A percentile compares a stretch with the other conserved stretches of the same genome.
Conservation (phyloP, 345 rosid genomes). For the Dimocarpus longan region DNA sequence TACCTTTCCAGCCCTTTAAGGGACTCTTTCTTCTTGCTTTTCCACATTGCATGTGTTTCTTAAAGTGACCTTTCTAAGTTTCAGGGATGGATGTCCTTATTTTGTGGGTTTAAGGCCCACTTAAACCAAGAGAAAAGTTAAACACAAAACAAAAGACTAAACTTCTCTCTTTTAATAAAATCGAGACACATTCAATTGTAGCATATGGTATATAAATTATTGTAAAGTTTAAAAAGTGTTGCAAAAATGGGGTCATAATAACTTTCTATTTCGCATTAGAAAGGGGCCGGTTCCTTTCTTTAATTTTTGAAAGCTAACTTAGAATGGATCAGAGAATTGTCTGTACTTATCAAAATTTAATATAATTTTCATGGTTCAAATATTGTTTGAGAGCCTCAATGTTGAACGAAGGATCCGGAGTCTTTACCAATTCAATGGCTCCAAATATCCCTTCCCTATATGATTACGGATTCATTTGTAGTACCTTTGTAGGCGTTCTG, state of each 20-base stretch:
- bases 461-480: too few relatives aligned
- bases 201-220: conserved; percentile 25
- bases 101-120: conserved; percentile 13
- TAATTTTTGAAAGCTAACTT: too few relatives aligned
- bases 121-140: neutral
- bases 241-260: conserved; percentile 26
- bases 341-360: too few relatives aligned
- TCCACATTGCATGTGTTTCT: conserved; percentile 37
- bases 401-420: too few relatives aligned
- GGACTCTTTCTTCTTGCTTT: conserved; percentile 26
- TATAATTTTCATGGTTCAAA: too few relatives aligned
- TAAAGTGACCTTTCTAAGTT: conserved; percentile 20
- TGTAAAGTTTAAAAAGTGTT: conserved; percentile 24
- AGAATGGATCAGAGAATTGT: too few relatives aligned
- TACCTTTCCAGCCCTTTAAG: conserved; percentile 22
- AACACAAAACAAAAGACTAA: neutral
- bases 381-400: too few relatives aligned
- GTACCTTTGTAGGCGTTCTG: too few relatives aligned
- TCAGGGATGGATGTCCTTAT: neutral
- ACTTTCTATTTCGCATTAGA: conserved; percentile 9
- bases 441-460: too few relatives aligned
- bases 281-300: neutral
- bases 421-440: too few relatives aligned
- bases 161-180: neutral
- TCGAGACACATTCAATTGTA: conserved; percentile 5